Conservation (phyloP, 2,329 filamentous ascomycete genomes). For the Apiospora aurea region DNA sequence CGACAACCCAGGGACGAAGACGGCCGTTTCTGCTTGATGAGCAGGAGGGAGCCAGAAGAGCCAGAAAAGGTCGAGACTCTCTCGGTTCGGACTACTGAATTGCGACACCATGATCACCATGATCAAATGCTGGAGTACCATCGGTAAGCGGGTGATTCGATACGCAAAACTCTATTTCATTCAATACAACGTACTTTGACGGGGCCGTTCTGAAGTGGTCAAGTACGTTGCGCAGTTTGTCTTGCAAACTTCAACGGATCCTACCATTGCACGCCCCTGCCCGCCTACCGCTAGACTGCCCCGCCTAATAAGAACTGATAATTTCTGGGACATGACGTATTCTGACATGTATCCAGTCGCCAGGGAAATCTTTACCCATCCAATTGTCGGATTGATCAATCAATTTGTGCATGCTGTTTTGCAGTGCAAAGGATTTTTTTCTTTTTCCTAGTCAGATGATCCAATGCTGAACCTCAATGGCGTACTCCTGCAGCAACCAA, state of each 20-base stretch:
- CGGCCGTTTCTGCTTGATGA: slow-evolving; percentile 11
- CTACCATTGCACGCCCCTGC: background rate
- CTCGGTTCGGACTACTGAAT: background rate
- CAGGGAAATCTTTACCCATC: background rate
- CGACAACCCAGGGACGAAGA: background rate
- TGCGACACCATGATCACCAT: background rate
- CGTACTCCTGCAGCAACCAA: background rate
- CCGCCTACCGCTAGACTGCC: slow-evolving; percentile 5
- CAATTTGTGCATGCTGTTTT: background rate
- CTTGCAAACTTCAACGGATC: background rate
- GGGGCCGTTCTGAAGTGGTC: background rate
- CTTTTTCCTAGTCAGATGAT: background rate
- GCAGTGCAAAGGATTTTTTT: too few relatives aligned
- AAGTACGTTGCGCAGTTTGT: background rate
- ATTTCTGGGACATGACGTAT: slow-evolving; percentile 14
- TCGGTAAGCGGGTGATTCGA: background rate
- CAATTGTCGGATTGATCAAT: background rate
- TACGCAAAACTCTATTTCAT: background rate
- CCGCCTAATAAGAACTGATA: slow-evolving; percentile 17
- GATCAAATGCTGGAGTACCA: background rate
- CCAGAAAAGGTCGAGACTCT: background rate
- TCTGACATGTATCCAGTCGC: background rate
- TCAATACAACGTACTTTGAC: background rate
- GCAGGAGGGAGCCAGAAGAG: background rate
- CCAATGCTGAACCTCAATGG: background rate